Percentiles rank a stretch among this genome's conserved stretches.
Conservation (phyloP, 805 yeast species). For the Starmerella apicola region DNA sequence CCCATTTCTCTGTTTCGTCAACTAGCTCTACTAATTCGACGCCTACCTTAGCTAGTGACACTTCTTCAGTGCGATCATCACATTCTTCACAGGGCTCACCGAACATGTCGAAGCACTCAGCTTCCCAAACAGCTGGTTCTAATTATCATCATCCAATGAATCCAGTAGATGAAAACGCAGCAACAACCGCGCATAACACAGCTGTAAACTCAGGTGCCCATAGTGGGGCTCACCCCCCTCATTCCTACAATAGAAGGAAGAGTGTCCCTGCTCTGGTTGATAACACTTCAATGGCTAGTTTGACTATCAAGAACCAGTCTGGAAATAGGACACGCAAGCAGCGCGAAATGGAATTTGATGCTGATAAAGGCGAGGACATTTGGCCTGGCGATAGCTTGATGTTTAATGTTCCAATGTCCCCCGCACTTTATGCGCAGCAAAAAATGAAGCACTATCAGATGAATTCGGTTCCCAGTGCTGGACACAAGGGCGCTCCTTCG, state of each 20-base stretch:
- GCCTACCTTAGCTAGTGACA: conserved; percentile 20
- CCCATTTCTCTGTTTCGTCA: conserved; percentile 10
- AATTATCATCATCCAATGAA: background rate
- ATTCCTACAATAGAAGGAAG: conserved; percentile 5
- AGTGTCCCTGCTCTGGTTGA: conserved; percentile 17
- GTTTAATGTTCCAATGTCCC: conserved; percentile 54
- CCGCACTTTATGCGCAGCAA: conserved; percentile 34
- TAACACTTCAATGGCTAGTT: conserved; percentile 22
- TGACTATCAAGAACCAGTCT: conserved; percentile 16
- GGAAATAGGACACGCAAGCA: conserved; percentile 20
- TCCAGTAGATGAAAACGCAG: background rate
- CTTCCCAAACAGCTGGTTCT: background rate
- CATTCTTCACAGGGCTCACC: conserved; percentile 17
- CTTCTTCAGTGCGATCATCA: conserved; percentile 20
- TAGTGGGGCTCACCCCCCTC: too few species aligned
- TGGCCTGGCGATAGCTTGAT: conserved; percentile 42
- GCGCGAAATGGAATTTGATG: conserved; percentile 27
- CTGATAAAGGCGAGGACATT: conserved; percentile 40
- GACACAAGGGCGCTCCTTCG: background rate
- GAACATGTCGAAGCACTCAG: conserved; percentile 3
- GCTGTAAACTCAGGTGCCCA: too few species aligned
- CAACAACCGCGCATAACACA: too few species aligned
- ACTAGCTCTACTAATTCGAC: conserved; percentile 16
- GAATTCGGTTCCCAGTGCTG: background rate
- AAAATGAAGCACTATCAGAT: conserved; percentile 5